Base-by-base conservation (phyloP, 2,329 filamentous ascomycete genomes). In the Tricladium varicosporioides region DNA sequence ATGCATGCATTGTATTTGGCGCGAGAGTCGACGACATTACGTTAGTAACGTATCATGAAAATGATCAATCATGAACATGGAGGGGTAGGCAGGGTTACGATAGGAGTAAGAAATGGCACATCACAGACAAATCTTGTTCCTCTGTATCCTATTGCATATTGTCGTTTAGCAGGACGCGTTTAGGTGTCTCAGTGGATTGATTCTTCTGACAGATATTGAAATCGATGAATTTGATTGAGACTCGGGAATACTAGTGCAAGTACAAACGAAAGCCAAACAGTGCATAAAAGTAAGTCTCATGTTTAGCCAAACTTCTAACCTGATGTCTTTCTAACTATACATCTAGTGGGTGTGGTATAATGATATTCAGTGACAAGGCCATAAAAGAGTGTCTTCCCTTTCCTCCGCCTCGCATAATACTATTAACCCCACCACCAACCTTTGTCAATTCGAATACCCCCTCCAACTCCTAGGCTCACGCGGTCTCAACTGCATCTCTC, bases 111-210 rank as follows among this genome's bases (percentile, higher is more conserved):
- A 18, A 40, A 15, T 33, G 36, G 32, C 15, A 40, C 14, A 50
- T 15, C 15, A 40, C 14, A 50, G 43, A 42, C 22, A 18, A 43
- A 36, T 46, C 14, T 8, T 47, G 27, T 43, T 51, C 31, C 44
- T 43, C 48, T 58, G 53, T 56, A 57, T 50, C 45, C 48, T 53
- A 56, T 55, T 59, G 57, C 57, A 60, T 62, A 62, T 53, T 53
- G 53, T 57, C 45, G 50, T 50, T 62, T 58, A 58, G 60, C 51
- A 62, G 54, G 57, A 57, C 40, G 22, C 22, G 60, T 59, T 53
- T n/a, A 57, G 53, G 60, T 62, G 59, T 59, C 52, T 55, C 3
- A 27, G 22, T 27, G 22, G 22, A 48, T 33, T 52, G 56, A 16
- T 40, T 56, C 45, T 48, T 56, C 46, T 48, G 42, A 47, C 13